Evolutionary conservation across 257 asterid species (phyloP).

Genomic region (Mentha longifolia): DNA sequence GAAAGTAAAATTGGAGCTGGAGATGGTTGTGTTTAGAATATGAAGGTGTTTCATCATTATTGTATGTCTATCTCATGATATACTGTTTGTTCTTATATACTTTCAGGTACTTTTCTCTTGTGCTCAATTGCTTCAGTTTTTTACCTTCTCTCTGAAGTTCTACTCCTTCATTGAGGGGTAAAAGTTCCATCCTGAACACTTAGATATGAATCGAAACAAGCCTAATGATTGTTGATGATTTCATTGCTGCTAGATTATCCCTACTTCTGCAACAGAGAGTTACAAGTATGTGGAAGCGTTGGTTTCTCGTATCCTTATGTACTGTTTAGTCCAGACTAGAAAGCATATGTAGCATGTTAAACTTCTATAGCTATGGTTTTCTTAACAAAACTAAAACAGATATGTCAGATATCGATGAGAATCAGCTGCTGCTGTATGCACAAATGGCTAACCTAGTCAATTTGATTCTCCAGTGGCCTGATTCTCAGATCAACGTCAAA

Average conservation of each 20-base stretch:
- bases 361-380: conserved; percentile 26
- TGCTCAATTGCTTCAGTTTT: neutral
- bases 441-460: conserved; percentile 96
- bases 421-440: conserved; percentile 81
- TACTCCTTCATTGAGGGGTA: neutral
- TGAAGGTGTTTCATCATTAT: neutral
- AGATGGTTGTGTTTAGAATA: neutral
- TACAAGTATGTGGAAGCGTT: conserved; percentile 67
- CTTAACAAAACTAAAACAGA: conserved; percentile 59
- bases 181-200: conserved; percentile 9
- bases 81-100: neutral
- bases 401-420: conserved; percentile 70
- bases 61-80: neutral
- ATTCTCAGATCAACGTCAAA: conserved; percentile 70
- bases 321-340: conserved; percentile 16
- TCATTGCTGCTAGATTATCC: conserved; percentile 57
- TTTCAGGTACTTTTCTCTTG: neutral
- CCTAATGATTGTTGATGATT: conserved; percentile 25
- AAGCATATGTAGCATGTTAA: conserved; percentile 13
- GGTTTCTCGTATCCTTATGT: conserved; percentile 93
- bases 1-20: neutral
- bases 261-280: conserved; percentile 64
- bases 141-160: conserved; percentile 8
- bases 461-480: conserved; percentile 77
- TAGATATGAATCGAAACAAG: neutral